Evolutionary conservation across 2,329 filamentous ascomycete species (phyloP).

Genomic region (Huntiella bhutanensis): DNA sequence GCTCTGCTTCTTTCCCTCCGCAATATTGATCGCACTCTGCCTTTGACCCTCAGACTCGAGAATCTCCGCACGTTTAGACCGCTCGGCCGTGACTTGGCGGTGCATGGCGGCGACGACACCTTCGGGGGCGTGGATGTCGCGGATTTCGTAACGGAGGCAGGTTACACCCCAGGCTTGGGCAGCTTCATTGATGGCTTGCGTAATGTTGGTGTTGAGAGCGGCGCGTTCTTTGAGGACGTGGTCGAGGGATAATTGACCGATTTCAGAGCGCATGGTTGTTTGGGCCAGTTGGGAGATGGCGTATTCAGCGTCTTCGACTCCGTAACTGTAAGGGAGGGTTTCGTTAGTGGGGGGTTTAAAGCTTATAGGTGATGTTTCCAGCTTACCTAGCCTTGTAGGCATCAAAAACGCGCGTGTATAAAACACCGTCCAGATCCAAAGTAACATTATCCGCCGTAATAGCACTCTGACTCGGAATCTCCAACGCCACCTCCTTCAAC

Average conservation of each 20-base stretch:
- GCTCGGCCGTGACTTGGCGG: slow-evolving; percentile 89
- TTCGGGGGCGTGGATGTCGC: slow-evolving; percentile 89
- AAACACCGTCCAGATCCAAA: slow-evolving; percentile 80
- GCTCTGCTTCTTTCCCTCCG: slow-evolving; percentile 90
- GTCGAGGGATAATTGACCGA: slow-evolving; percentile 87
- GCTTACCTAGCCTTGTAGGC: slow-evolving; percentile 86
- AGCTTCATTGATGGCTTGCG: slow-evolving; percentile 95
- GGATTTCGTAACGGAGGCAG: slow-evolving; percentile 91
- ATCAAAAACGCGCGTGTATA: slow-evolving; percentile 93
- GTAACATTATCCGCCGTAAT: slow-evolving; percentile 99
- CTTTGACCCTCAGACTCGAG: slow-evolving; percentile 92
- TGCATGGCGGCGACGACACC: slow-evolving; percentile 96
- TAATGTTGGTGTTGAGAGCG: slow-evolving; percentile 93
- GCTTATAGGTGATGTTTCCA: background rate
- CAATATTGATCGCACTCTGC: slow-evolving; percentile 96
- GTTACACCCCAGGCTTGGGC: slow-evolving; percentile 93
- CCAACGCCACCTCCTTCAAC: slow-evolving; percentile 85
- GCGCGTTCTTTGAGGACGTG: slow-evolving; percentile 96
- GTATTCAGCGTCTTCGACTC: slow-evolving; percentile 96
- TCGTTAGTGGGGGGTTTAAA: background rate
- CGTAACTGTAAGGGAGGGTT: slow-evolving; percentile 46
- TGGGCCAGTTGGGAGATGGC: slow-evolving; percentile 95
- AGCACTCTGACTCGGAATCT: slow-evolving; percentile 93
- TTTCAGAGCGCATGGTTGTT: slow-evolving; percentile 97
- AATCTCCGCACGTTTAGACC: slow-evolving; percentile 93